Evolutionary conservation across 129 eudicot species (phyloP).

Genomic region (Saposhnikovia divaricata): DNA sequence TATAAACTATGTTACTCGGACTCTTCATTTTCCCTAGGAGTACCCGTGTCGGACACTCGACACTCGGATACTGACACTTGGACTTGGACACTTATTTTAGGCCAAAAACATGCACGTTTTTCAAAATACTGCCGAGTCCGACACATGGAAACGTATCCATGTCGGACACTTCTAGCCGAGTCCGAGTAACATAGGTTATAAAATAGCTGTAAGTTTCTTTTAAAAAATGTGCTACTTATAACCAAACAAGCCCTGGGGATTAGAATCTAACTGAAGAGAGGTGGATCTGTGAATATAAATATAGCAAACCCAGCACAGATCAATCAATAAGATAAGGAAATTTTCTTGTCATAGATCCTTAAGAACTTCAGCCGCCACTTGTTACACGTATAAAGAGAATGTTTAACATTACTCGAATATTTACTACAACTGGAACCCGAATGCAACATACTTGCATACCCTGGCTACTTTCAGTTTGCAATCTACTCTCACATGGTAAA

Average conservation of each 20-base stretch:
- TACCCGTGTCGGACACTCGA: no score
- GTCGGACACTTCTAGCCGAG: no score
- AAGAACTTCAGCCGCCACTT: neutral
- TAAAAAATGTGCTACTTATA: neutral
- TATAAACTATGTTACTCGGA: no score
- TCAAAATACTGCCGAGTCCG: no score
- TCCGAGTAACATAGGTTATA: no score
- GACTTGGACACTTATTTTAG: no score
- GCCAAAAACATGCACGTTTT: no score
- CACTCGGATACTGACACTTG: no score
- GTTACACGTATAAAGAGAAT: neutral
- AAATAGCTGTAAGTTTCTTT: neutral
- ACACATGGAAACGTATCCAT: no score
- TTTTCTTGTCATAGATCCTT: neutral
- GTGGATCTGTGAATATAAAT: neutral
- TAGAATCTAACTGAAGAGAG: neutral
- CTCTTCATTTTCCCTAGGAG: no score
- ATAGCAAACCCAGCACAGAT: neutral
- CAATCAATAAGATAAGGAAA: neutral
- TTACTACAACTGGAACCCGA: neutral
- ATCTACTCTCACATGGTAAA: conserved; percentile 1
- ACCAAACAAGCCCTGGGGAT: neutral
- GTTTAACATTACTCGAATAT: neutral
- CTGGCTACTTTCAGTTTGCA: neutral
- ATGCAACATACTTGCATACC: neutral